Conservation (phyloP, 2,329 filamentous ascomycete genomes). For the Fusarium redolens region DNA sequence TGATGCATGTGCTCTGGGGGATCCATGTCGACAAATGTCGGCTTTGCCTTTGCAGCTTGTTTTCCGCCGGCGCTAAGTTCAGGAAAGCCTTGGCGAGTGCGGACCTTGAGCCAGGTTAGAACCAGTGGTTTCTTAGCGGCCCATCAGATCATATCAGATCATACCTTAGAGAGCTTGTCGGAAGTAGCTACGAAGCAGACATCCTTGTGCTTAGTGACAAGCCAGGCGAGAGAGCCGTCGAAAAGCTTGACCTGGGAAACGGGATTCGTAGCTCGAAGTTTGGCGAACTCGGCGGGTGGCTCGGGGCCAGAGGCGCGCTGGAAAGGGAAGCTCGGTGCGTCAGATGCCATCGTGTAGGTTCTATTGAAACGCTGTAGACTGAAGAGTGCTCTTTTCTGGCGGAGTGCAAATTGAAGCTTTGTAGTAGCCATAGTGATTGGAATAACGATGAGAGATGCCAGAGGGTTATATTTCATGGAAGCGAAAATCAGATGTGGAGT, state of each 20-base stretch:
- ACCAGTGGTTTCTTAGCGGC: accelerated
- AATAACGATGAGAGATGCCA: background rate
- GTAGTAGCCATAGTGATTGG: background rate
- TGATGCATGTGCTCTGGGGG: slow-evolving; percentile 60
- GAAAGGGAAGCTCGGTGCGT: slow-evolving; percentile 35
- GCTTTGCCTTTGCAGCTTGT: slow-evolving; percentile 59
- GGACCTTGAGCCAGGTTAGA: slow-evolving; percentile 45
- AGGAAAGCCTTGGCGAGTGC: slow-evolving; percentile 57
- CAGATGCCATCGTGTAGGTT: background rate
- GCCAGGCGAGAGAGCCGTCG: slow-evolving; percentile 60
- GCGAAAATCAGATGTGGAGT: background rate
- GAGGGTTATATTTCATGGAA: background rate
- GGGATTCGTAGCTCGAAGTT: slow-evolving; percentile 55
- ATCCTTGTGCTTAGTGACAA: slow-evolving; percentile 61
- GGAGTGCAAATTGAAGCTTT: background rate
- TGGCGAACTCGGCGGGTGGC: slow-evolving; percentile 58
- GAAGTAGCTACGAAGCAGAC: slow-evolving; percentile 58
- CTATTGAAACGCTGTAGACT: too few species aligned
- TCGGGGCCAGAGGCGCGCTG: slow-evolving; percentile 43
- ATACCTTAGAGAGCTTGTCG: slow-evolving; percentile 58
- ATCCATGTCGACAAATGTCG: slow-evolving; percentile 65
- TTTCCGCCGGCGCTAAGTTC: slow-evolving; percentile 60
- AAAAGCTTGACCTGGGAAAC: slow-evolving; percentile 59
- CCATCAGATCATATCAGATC: background rate
- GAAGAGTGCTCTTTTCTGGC: background rate